Conservation (phyloP, 2,329 filamentous ascomycete species). For the Pseudocercospora pini-densiflorae region DNA sequence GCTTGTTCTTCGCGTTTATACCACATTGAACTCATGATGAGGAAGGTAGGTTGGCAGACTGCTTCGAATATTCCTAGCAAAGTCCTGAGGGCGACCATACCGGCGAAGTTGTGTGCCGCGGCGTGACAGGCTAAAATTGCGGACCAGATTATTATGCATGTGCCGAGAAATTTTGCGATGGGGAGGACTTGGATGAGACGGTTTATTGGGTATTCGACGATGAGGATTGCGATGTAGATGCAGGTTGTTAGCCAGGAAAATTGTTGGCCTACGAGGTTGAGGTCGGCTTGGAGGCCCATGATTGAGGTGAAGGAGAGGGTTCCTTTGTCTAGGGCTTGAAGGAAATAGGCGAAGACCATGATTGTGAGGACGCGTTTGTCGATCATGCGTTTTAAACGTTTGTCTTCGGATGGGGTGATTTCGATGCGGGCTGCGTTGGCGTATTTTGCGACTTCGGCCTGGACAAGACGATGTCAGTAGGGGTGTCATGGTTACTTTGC, state of each 20-base stretch:
- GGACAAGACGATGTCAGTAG: background rate
- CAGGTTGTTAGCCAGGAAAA: slow-evolving; percentile 75
- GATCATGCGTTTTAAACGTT: slow-evolving; percentile 66
- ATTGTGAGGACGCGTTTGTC: slow-evolving; percentile 69
- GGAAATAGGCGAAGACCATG: slow-evolving; percentile 76
- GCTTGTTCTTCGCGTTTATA: slow-evolving; percentile 72
- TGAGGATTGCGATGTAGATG: slow-evolving; percentile 73
- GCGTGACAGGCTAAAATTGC: slow-evolving; percentile 64
- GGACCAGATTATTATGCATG: slow-evolving; percentile 70
- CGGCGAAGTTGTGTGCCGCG: slow-evolving; percentile 63
- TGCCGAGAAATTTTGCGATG: slow-evolving; percentile 64
- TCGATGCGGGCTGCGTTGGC: slow-evolving; percentile 60
- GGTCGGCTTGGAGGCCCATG: slow-evolving; percentile 60
- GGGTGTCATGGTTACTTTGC: background rate
- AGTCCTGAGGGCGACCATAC: slow-evolving; percentile 64
- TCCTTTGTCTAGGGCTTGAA: slow-evolving; percentile 72
- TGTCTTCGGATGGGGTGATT: slow-evolving; percentile 64
- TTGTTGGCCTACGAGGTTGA: slow-evolving; percentile 53
- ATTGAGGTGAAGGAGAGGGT: slow-evolving; percentile 67
- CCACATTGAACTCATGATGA: slow-evolving; percentile 72
- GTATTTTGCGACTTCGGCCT: slow-evolving; percentile 71
- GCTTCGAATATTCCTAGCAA: slow-evolving; percentile 74
- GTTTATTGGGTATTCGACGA: slow-evolving; percentile 74
- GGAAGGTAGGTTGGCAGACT: slow-evolving; percentile 69
- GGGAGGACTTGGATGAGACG: slow-evolving; percentile 65